Base-by-base conservation (phyloP, 1,284 basidiomycete genomes). In the Ceratobasidium theobromae region DNA sequence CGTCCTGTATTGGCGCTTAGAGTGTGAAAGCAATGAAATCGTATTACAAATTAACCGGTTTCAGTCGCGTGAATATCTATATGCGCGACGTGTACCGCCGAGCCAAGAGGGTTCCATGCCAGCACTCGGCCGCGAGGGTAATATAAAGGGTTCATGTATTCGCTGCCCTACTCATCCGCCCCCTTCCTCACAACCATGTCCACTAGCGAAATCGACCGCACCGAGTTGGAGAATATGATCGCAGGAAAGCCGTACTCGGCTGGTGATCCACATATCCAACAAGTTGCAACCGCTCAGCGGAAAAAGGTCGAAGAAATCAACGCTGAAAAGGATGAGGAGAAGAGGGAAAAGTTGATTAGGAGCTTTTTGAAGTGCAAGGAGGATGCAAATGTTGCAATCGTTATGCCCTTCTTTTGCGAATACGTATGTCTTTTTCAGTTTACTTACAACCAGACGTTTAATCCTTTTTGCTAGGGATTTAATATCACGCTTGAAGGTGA, bases 401-500 rank as follows among this genome's bases (percentile, higher is more conserved):
- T 38, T 12, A 35, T 69, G 49, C 72, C 72, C 3, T 73, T 75
- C 38, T 71, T 71, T 35, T 75, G 72, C 58, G 75, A 76, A 70
- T 76, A 76, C 65, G 75, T 75, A 68, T 70, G 74, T 73, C 2
- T n/a, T 16, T 41, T 4, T 35, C 21, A 16, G 23, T n/a, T 9
- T 11, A 48, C 23, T 16, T 3, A n/a, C 2, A 28, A 18, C 48
- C 33, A 27, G 16, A 25, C n/a, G 52, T 35, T 25, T 27, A 30
- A n/a, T 27, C 4, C 32, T 28, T 18, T 5, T 25, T 12, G 18
- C 3, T 27, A 41, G 76, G 75, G 76, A 18, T 76, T 75, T 69
- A 77, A 77, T 66, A 71, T 77, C 23, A 72, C 71, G 2, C 58
- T 77, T 51, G 75, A 74, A 4, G 70, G 73, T 41, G 74, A 75